A percentile compares a stretch with the other conserved stretches of the same genome.
Evolutionary conservation across 202 grass and related monocot species (phyloP).

Genomic region (Setaria italica): DNA sequence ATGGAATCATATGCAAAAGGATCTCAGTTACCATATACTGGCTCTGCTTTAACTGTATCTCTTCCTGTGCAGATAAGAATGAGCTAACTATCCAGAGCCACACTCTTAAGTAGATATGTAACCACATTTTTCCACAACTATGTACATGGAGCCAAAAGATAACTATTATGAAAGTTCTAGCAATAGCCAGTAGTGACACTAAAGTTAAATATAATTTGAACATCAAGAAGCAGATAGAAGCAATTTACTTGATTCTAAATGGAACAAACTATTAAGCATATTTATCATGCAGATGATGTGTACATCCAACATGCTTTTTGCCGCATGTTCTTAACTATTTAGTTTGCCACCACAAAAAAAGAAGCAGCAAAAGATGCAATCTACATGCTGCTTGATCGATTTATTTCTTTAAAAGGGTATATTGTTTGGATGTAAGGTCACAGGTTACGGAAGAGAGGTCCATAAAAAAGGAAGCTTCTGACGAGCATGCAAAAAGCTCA

Average conservation of each 20-base stretch:
- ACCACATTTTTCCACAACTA: conserved; percentile 13
- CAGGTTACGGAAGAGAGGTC: not conserved
- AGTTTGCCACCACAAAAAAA: not conserved
- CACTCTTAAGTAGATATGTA: conserved; percentile 8
- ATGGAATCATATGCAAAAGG: conserved; percentile 16
- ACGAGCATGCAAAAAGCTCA: conserved; percentile 39
- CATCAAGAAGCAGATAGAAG: not conserved
- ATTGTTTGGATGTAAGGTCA: conserved; percentile 27
- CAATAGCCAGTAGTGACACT: not conserved
- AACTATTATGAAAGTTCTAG: conserved; percentile 12
- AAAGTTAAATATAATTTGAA: conserved; percentile 26
- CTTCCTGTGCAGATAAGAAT: conserved; percentile 13
- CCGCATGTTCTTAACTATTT: not conserved
- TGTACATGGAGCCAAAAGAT: conserved; percentile 1
- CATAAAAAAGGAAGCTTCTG: not conserved
- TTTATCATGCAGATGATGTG: conserved; percentile 16
- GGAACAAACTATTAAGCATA: not conserved
- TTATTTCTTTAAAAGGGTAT: not conserved
- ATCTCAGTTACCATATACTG: not conserved
- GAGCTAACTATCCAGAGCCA: conserved; percentile 7
- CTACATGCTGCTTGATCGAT: conserved; percentile 18
- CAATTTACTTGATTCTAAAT: conserved; percentile 27
- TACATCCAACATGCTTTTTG: conserved; percentile 5
- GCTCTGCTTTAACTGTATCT: conserved; percentile 11
- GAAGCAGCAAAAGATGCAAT: conserved; percentile 36